phyloP scores from a whole-genome alignment of 345 rosid species.

The Citrus maxima region DNA sequence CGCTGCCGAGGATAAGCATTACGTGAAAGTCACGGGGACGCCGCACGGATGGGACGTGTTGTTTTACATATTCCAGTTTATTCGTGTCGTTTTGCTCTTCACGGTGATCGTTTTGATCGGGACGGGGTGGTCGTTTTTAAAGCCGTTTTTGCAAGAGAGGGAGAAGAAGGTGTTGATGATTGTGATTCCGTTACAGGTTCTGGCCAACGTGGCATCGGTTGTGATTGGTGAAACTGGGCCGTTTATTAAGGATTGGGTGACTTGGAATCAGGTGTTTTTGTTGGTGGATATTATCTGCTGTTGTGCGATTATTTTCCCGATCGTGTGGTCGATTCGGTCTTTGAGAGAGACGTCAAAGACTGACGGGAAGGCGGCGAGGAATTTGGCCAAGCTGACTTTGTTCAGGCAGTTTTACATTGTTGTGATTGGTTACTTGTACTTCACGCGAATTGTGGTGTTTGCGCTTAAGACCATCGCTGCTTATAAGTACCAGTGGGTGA shows the following conservation, averaged over 20 bases:
- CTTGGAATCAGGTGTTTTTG: constrained; percentile 93
- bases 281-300: constrained; percentile 89
- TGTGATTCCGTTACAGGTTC: constrained; percentile 91
- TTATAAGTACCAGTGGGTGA: constrained; percentile 94
- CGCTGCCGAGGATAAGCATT: constrained; percentile 87
- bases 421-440: constrained; percentile 85
- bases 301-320: constrained; percentile 92
- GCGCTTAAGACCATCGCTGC: constrained; percentile 84
- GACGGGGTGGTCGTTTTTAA: constrained; percentile 97
- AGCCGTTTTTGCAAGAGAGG: constrained; percentile 91
- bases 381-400: constrained; percentile 76
- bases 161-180: constrained; percentile 97
- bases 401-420: constrained; percentile 92
- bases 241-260: constrained; percentile 81
- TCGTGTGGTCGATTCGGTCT: constrained; percentile 90
- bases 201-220: constrained; percentile 82
- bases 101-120: constrained; percentile 94
- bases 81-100: constrained; percentile 79
- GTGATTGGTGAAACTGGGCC: constrained; percentile 97
- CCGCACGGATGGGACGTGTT: constrained; percentile 97
- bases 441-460: constrained; percentile 87
- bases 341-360: constrained; percentile 88
- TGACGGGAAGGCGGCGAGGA: constrained; percentile 90
- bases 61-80: constrained; percentile 85
- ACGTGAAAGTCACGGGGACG: constrained; percentile 82